Evolutionary conservation across 2,329 filamentous ascomycete species (phyloP).

Genomic region (Piedraia hortae): DNA sequence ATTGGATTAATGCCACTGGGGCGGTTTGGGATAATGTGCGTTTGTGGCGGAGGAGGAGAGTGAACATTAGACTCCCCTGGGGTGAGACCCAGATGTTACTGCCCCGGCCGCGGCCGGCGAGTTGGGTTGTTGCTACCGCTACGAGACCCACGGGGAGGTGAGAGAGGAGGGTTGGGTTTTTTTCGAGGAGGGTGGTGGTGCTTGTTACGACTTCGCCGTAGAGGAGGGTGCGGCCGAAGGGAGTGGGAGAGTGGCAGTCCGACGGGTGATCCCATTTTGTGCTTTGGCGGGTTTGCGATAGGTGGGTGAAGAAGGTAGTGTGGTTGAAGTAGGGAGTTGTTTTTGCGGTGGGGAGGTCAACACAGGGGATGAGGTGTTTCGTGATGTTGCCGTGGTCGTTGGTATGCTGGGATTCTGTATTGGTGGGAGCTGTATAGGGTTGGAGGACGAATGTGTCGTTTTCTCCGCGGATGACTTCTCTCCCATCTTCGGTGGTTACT

Average conservation of each 20-base stretch:
- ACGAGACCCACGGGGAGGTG: slow-evolving; percentile 68
- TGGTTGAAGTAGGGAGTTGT: slow-evolving; percentile 74
- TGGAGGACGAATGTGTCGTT: slow-evolving; percentile 53
- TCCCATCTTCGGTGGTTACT: slow-evolving; percentile 26
- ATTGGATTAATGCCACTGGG: slow-evolving; percentile 81
- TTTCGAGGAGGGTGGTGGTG: slow-evolving; percentile 80
- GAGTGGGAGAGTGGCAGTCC: slow-evolving; percentile 17
- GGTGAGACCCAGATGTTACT: slow-evolving; percentile 89
- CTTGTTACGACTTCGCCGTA: slow-evolving; percentile 86
- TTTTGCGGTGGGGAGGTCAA: slow-evolving; percentile 39
- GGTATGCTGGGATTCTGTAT: too few species aligned
- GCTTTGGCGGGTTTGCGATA: slow-evolving; percentile 15
- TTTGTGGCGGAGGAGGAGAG: slow-evolving; percentile 61
- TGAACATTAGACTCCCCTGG: slow-evolving; percentile 63
- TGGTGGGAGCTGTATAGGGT: neutral
- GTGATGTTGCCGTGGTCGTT: slow-evolving; percentile 48
- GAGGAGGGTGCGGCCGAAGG: slow-evolving; percentile 52
- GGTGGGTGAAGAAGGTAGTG: slow-evolving; percentile 43
- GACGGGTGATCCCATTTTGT: slow-evolving; percentile 4
- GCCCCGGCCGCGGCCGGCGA: slow-evolving; percentile 68
- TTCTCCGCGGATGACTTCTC: slow-evolving; percentile 51
- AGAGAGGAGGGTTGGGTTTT: slow-evolving; percentile 57
- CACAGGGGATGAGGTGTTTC: slow-evolving; percentile 50
- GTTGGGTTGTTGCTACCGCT: slow-evolving; percentile 58
- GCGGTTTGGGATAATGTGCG: slow-evolving; percentile 39